phyloP scores from a whole-genome alignment of 306 rosid genomes.

The Crotalaria pallida region DNA sequence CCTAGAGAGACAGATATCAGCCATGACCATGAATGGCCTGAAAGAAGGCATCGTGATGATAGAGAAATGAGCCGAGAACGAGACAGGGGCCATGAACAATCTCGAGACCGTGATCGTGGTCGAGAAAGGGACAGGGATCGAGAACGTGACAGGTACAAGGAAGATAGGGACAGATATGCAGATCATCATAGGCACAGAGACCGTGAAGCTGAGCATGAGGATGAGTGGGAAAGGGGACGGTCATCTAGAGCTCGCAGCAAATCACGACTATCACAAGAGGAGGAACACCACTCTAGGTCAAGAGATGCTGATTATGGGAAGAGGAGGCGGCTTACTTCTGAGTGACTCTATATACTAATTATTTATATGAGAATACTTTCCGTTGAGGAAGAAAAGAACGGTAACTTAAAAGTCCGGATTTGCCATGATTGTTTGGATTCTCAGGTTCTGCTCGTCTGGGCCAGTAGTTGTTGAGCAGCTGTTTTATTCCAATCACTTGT shows the following conservation, averaged over 20 bases:
- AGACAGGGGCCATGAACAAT: constrained; percentile 50
- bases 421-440: constrained; percentile 36
- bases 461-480: constrained; percentile 43
- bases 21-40: constrained; percentile 68
- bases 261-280: constrained; percentile 68
- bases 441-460: constrained; percentile 35
- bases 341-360: constrained; percentile 37
- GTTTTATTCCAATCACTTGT: constrained; percentile 32
- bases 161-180: constrained; percentile 71
- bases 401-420: constrained; percentile 27
- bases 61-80: constrained; percentile 68
- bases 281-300: constrained; percentile 76
- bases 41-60: constrained; percentile 75
- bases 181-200: constrained; percentile 92
- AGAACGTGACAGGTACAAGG: constrained; percentile 77
- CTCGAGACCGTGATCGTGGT: constrained; percentile 56
- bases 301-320: constrained; percentile 95
- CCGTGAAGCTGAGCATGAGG: constrained; percentile 69
- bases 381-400: constrained; percentile 23
- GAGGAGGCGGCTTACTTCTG: constrained; percentile 84
- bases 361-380: constrained; percentile 20
- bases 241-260: constrained; percentile 81
- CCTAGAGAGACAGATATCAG: constrained; percentile 75
- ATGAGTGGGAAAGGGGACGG: constrained; percentile 85
- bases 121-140: constrained; percentile 54